Percentiles rank a stretch among this genome's conserved stretches.
Conservation (phyloP, 2,329 filamentous ascomycete genomes). For the Pseudohalonectria lignicola region DNA sequence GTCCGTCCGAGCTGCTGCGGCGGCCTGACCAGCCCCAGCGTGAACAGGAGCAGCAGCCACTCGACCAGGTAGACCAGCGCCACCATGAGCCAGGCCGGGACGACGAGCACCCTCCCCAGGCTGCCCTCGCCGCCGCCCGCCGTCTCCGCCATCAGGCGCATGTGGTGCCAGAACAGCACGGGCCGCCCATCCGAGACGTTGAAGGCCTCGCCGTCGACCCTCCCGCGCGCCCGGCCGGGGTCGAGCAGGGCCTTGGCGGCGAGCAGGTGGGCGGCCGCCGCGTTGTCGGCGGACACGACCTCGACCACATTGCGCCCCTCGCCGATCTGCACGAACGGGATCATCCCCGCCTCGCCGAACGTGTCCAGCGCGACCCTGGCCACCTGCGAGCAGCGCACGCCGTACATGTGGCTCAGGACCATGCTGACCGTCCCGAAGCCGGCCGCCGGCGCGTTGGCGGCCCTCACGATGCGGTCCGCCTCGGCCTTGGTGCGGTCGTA, state of each 20-base stretch:
- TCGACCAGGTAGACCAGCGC: constrained; percentile 6
- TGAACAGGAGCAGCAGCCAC: constrained; percentile 14
- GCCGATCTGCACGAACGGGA: constrained; percentile 11
- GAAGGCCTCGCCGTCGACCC: constrained; percentile 21
- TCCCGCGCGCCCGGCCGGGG: constrained; percentile 3
- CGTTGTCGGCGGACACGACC: constrained; percentile 16
- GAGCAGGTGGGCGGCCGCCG: constrained; percentile 13
- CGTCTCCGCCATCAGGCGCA: constrained; percentile 12
- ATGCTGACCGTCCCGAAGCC: constrained; percentile 15
- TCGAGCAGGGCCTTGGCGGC: constrained; percentile 16
- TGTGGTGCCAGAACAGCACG: constrained; percentile 19
- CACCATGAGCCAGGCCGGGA: constrained; percentile 15
- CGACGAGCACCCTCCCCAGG: constrained; percentile 1
- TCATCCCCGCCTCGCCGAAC: constrained; percentile 9
- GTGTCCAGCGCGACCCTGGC: constrained; percentile 8
- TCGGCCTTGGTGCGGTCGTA: constrained; percentile 20
- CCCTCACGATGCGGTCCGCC: constrained; percentile 17
- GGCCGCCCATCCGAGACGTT: constrained; percentile 21
- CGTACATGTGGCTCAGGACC: constrained; percentile 19
- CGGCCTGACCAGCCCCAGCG: constrained; percentile 12
- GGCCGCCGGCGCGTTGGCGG: constrained; percentile 11
- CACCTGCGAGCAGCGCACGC: constrained; percentile 17
- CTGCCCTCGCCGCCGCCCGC: constrained; percentile 7
- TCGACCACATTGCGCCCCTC: constrained; percentile 14
- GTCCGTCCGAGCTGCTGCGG: constrained; percentile 11